These are phyloP conservation scores for Funneliformis mosseae DNA, from an alignment of 192 early-diverging fungal genomes.

Conservation along the genomic window DNA sequence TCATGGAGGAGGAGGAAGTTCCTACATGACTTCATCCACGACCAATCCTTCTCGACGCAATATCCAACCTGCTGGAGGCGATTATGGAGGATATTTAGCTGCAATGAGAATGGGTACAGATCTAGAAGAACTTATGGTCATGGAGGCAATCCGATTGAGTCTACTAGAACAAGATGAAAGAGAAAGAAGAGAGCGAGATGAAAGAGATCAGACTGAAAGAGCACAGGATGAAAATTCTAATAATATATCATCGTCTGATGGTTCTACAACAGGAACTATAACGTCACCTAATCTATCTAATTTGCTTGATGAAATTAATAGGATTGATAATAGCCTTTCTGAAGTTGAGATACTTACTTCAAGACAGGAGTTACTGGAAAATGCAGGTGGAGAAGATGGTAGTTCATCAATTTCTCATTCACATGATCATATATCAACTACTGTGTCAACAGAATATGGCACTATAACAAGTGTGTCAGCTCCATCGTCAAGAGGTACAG, in stretches of 20 bases:
- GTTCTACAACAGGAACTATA: not conserved
- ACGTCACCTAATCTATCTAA: not conserved
- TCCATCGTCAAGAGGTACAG: constrained; percentile 14
- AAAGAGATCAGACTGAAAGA: constrained; percentile 4
- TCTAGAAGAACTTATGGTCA: constrained; percentile 89
- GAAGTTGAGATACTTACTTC: constrained; percentile 20
- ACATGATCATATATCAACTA: constrained; percentile 2
- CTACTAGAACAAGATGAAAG: constrained; percentile 64
- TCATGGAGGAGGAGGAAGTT: not conserved
- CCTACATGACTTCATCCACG: not conserved
- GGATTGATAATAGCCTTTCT: not conserved
- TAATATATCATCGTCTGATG: constrained; percentile 9
- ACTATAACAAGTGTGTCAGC: constrained; percentile 24
- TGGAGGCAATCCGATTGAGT: constrained; percentile 86
- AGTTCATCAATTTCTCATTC: constrained; percentile 1
- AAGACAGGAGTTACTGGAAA: not conserved
- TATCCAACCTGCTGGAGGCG: constrained; percentile 31
- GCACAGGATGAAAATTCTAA: not conserved
- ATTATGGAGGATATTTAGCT: constrained; percentile 60
- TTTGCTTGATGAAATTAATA: not conserved
- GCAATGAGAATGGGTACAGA: constrained; percentile 83
- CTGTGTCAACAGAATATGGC: constrained; percentile 14
- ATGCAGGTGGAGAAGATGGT: not conserved
- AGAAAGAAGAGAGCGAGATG: constrained; percentile 43
- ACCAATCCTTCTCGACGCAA: constrained; percentile 20